Evolutionary conservation across 2,329 filamentous ascomycete species (phyloP).

Genomic region (Phaeosphaeria sp.): DNA sequence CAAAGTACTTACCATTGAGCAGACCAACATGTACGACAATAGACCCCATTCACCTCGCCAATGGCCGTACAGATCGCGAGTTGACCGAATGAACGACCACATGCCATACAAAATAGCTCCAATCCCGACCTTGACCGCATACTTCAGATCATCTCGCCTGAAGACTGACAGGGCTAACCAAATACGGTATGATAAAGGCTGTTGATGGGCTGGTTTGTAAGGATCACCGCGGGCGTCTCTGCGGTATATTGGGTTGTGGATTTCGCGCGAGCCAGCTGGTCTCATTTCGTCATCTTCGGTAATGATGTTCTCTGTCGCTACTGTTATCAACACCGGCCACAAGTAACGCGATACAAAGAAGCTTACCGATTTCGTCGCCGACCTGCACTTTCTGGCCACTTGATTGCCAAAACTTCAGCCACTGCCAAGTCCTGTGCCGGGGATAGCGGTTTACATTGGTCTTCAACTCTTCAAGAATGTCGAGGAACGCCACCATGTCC

Average conservation of each 20-base stretch:
- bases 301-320: constrained; percentile 31
- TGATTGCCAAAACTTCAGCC: constrained; percentile 78
- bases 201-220: constrained; percentile 35
- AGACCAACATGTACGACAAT: constrained; percentile 96
- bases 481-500: constrained; percentile 82
- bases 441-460: constrained; percentile 69
- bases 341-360: not conserved
- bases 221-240: constrained; percentile 34
- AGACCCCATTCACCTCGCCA: constrained; percentile 98
- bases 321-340: not conserved
- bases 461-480: constrained; percentile 85
- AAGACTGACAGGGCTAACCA: constrained; percentile 64
- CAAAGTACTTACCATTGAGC: constrained; percentile 69
- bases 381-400: constrained; percentile 15
- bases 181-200: constrained; percentile 54
- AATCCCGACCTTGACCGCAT: constrained; percentile 90
- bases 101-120: constrained; percentile 89
- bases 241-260: constrained; percentile 44
- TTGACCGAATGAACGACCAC: constrained; percentile 81
- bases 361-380: constrained; percentile 29
- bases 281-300: constrained; percentile 35
- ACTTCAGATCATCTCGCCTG: constrained; percentile 71
- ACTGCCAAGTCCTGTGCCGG: constrained; percentile 75
- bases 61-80: constrained; percentile 78
- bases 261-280: constrained; percentile 41